Conservation (phyloP, 1,139 yeast genomes). For the Protomyces arabidopsidicola region DNA sequence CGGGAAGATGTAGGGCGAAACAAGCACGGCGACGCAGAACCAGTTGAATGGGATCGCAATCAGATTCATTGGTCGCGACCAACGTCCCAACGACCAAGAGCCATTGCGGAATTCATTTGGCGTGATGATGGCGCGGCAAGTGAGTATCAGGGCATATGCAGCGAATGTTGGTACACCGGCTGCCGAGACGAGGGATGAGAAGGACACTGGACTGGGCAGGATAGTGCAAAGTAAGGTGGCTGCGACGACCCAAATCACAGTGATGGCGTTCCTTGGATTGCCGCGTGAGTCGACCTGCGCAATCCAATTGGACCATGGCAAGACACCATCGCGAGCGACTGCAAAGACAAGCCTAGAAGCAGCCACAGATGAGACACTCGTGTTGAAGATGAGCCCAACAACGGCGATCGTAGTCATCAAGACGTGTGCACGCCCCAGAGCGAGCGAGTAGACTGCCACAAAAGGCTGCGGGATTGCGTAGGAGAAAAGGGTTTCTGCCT, state of each 20-base stretch:
- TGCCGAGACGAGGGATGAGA: constrained; percentile 36
- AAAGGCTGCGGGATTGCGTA: constrained; percentile 37
- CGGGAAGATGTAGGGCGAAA: constrained; percentile 65
- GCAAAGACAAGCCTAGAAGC: constrained; percentile 37
- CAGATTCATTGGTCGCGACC: constrained; percentile 35
- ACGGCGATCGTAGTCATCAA: constrained; percentile 35
- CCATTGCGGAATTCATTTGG: constrained; percentile 33
- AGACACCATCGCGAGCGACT: constrained; percentile 37
- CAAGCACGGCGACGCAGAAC: constrained; percentile 59
- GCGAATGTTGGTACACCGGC: constrained; percentile 37
- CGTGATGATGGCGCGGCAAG: constrained; percentile 36
- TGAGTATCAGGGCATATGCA: constrained; percentile 36
- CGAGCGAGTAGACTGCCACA: constrained; percentile 35
- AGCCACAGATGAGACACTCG: constrained; percentile 36
- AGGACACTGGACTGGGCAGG: constrained; percentile 36
- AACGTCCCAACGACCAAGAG: constrained; percentile 34
- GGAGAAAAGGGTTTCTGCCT: constrained; percentile 43
- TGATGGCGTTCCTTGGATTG: constrained; percentile 36
- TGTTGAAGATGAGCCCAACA: constrained; percentile 33
- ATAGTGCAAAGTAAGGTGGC: constrained; percentile 36
- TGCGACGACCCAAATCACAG: constrained; percentile 35
- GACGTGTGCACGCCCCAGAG: constrained; percentile 36
- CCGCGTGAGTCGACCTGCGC: constrained; percentile 32
- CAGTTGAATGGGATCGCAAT: constrained; percentile 55
- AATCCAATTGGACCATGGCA: constrained; percentile 38